These are phyloP conservation scores for Nyctanthes arbortristis DNA, from an alignment of 257 asterid genomes.

Conservation along the genomic window DNA sequence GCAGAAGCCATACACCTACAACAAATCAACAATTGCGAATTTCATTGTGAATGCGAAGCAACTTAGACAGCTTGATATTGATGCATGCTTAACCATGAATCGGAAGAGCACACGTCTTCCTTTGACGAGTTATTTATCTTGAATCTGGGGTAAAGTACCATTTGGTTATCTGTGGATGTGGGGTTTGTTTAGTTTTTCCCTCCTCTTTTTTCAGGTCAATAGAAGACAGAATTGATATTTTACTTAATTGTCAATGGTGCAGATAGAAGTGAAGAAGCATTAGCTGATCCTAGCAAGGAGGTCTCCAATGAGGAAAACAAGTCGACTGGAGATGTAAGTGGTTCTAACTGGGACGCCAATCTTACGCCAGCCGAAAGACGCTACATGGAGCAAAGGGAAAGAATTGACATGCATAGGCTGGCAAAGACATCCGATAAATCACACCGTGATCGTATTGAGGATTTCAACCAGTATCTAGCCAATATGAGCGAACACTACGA, in stretches of 20 bases:
- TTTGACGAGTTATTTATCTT: not conserved
- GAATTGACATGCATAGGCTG: slow-evolving; percentile 67
- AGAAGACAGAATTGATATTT: not conserved
- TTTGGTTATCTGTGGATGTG: not conserved
- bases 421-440: slow-evolving; percentile 88
- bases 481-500: slow-evolving; percentile 99
- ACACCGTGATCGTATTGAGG: slow-evolving; percentile 90
- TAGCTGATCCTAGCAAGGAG: slow-evolving; percentile 46
- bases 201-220: not conserved
- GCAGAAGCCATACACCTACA: too few relatives aligned
- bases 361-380: slow-evolving; percentile 95
- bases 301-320: slow-evolving; percentile 45
- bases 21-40: too few relatives aligned
- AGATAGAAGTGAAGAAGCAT: slow-evolving; percentile 49
- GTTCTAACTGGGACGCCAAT: slow-evolving; percentile 52
- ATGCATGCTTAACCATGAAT: not conserved
- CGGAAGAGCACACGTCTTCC: not conserved
- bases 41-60: too few relatives aligned
- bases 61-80: too few relatives aligned
- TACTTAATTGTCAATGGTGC: slow-evolving; percentile 9
- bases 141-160: too few relatives aligned
- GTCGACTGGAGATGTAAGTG: slow-evolving; percentile 40
- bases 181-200: not conserved
- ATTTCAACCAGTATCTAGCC: slow-evolving; percentile 96
- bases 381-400: slow-evolving; percentile 81